Evolutionary conservation across 805 yeast species (phyloP).

Genomic region (Candida maltosa): DNA sequence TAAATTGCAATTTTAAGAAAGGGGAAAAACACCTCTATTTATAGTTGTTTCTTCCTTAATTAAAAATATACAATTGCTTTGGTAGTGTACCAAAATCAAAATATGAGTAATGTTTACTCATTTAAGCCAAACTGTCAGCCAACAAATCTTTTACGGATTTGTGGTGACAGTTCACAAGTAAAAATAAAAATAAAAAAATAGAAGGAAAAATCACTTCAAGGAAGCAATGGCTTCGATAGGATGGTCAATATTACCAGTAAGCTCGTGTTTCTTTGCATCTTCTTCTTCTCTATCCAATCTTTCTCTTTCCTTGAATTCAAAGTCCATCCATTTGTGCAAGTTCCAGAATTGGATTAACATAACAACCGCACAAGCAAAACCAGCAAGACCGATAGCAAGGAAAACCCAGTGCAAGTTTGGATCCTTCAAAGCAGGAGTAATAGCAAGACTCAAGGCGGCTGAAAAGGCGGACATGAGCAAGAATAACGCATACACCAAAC

Average conservation of each 20-base stretch:
- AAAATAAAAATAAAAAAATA: too few species aligned
- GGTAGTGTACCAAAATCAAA: too few species aligned
- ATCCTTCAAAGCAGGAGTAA: constrained; percentile 39
- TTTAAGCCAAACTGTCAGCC: too few species aligned
- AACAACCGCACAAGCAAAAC: constrained; percentile 25
- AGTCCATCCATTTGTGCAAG: constrained; percentile 39
- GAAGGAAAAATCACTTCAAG: too few species aligned
- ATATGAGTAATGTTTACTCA: too few species aligned
- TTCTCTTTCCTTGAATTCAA: constrained; percentile 28
- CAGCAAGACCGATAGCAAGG: constrained; percentile 36
- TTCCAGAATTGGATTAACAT: constrained; percentile 33
- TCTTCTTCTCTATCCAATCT: constrained; percentile 3
- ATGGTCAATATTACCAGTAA: not conserved
- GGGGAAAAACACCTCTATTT: too few species aligned
- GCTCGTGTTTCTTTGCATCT: not conserved
- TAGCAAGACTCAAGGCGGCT: constrained; percentile 44
- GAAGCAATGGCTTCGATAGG: constrained; percentile 5
- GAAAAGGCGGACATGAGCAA: constrained; percentile 44
- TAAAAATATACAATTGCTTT: too few species aligned
- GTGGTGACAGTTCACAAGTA: too few species aligned
- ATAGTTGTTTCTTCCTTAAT: too few species aligned
- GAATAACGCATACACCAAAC: constrained; percentile 47
- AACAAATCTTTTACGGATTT: too few species aligned
- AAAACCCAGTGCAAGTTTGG: constrained; percentile 41
- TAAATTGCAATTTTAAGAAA: too few species aligned